phyloP scores from a whole-genome alignment of 129 eudicot genomes.

The Artemisia argyi region DNA sequence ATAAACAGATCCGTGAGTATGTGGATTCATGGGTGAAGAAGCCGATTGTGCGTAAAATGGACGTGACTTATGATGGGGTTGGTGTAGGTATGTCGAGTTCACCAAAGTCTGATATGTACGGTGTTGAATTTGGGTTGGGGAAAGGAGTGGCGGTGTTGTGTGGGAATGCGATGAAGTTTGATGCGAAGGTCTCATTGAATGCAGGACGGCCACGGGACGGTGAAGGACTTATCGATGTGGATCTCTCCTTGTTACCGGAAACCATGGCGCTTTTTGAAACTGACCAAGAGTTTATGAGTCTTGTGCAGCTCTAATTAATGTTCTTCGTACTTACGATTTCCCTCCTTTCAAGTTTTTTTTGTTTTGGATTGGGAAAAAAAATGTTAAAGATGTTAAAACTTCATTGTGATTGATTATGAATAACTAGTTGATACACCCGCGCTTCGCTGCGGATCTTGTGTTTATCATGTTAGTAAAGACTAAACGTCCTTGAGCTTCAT shows the following conservation, averaged over 20 bases:
- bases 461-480: no score
- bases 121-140: no score
- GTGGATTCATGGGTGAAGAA: background rate
- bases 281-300: slow-evolving; percentile 37
- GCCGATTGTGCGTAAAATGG: no score
- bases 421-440: background rate
- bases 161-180: slow-evolving; percentile 18
- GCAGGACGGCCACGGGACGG: slow-evolving; percentile 29
- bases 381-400: slow-evolving; percentile 15
- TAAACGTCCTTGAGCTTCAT: no score
- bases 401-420: slow-evolving; percentile 12
- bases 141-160: background rate
- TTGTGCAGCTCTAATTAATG: slow-evolving; percentile 18
- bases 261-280: slow-evolving; percentile 35
- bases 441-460: background rate
- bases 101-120: no score
- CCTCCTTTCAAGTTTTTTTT: slow-evolving; percentile 7
- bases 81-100: no score
- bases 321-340: slow-evolving; percentile 5
- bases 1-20: background rate
- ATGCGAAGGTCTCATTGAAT: slow-evolving; percentile 20
- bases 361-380: background rate
- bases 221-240: no score
- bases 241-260: slow-evolving; percentile 13
- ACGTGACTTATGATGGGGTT: no score